Evolutionary conservation across 2,329 filamentous ascomycete genomes (phyloP).

Genomic region (Aspergillus fumigatus): DNA sequence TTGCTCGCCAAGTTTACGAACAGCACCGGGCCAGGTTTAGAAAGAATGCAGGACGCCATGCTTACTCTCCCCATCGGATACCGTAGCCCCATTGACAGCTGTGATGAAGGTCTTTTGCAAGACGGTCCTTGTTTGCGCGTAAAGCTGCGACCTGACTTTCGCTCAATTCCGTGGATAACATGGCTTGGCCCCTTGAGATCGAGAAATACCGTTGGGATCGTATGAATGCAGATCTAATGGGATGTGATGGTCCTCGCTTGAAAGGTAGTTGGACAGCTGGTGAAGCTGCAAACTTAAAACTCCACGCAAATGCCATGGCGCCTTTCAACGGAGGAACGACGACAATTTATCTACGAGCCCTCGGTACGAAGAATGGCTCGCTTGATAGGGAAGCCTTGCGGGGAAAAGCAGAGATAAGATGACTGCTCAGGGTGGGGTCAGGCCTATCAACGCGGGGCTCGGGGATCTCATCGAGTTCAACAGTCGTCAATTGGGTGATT

Average conservation of each 20-base stretch:
- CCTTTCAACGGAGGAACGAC: background rate
- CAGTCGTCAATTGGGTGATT: background rate
- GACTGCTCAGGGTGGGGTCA: conserved; percentile 1
- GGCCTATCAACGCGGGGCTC: background rate
- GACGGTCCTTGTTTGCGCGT: conserved; percentile 54
- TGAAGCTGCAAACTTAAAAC: background rate
- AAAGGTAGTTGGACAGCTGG: conserved; percentile 2
- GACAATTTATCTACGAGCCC: conserved; percentile 2
- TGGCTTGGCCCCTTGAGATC: conserved; percentile 16
- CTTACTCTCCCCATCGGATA: conserved; percentile 63
- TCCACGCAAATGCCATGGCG: conserved; percentile 5
- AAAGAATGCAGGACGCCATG: conserved; percentile 12
- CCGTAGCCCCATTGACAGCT: conserved; percentile 65
- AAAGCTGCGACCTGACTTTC: conserved; percentile 50
- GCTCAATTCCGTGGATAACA: conserved; percentile 43
- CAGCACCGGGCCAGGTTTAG: background rate
- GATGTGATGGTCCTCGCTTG: background rate
- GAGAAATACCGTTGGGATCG: conserved; percentile 12
- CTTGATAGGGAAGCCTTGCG: background rate
- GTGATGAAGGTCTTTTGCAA: conserved; percentile 61
- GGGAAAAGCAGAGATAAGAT: conserved; percentile 1
- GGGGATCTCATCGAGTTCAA: background rate
- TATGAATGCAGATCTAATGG: conserved; percentile 1
- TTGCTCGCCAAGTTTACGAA: background rate
- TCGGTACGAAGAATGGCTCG: background rate